Evolutionary conservation across 2,329 filamentous ascomycete genomes (phyloP).

Genomic region (Cladosporium halotolerans): DNA sequence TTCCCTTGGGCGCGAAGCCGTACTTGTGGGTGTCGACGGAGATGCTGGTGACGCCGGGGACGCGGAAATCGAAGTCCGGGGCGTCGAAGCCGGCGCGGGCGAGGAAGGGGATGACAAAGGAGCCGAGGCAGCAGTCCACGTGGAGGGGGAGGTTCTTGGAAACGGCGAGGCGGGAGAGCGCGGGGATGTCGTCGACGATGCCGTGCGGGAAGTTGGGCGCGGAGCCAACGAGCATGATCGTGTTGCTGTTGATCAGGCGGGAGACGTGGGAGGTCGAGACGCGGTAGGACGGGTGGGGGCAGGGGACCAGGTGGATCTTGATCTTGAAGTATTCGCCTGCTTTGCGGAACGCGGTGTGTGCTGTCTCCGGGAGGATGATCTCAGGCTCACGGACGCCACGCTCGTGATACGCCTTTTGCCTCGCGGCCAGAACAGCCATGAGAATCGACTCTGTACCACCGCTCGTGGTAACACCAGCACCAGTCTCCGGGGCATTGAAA

Average conservation of each 20-base stretch:
- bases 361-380: slow-evolving; percentile 95
- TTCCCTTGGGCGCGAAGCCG: slow-evolving; percentile 96
- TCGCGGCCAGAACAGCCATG: slow-evolving; percentile 85
- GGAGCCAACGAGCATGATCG: slow-evolving; percentile 83
- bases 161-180: slow-evolving; percentile 74
- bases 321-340: slow-evolving; percentile 95
- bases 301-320: slow-evolving; percentile 81
- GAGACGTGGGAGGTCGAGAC: slow-evolving; percentile 72
- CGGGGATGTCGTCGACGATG: slow-evolving; percentile 90
- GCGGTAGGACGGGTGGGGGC: slow-evolving; percentile 78
- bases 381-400: slow-evolving; percentile 86
- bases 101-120: slow-evolving; percentile 88
- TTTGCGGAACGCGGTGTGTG: slow-evolving; percentile 94
- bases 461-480: slow-evolving; percentile 81
- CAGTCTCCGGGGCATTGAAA: slow-evolving; percentile 82
- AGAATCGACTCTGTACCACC: slow-evolving; percentile 95
- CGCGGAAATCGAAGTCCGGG: slow-evolving; percentile 84
- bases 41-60: slow-evolving; percentile 91
- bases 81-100: slow-evolving; percentile 89
- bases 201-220: slow-evolving; percentile 98
- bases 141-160: slow-evolving; percentile 80
- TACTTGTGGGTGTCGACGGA: slow-evolving; percentile 98
- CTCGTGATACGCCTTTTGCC: slow-evolving; percentile 82
- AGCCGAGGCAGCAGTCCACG: slow-evolving; percentile 95
- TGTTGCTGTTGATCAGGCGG: slow-evolving; percentile 89